These are phyloP conservation scores for Gossypium arboreum DNA, from an alignment of 345 rosid genomes.

Conservation along the genomic window DNA sequence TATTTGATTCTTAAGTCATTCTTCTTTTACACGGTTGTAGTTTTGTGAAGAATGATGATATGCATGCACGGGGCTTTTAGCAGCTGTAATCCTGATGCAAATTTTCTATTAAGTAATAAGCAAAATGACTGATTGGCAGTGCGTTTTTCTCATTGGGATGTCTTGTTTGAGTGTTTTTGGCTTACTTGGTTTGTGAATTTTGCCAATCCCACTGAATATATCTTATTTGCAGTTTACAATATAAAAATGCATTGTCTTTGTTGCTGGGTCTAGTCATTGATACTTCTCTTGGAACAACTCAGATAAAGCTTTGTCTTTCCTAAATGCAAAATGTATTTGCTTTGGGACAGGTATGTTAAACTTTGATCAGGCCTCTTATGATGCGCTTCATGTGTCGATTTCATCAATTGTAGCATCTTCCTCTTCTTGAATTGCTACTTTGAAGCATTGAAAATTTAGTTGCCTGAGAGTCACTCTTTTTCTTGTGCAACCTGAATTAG, in stretches of 20 bases:
- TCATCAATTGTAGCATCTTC: not conserved
- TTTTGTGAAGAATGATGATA: not conserved
- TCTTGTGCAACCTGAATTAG: not conserved
- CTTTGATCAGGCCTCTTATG: not conserved
- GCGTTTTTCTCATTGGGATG: not conserved
- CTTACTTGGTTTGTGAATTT: not conserved
- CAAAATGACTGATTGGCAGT: not conserved
- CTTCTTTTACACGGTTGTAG: no score
- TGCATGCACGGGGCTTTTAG: constrained; percentile 14
- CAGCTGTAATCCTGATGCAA: not conserved
- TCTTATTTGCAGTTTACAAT: not conserved
- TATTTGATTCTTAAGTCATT: not conserved
- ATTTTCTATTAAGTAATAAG: no score
- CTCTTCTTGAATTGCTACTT: not conserved
- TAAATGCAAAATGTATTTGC: not conserved
- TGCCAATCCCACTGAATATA: not conserved
- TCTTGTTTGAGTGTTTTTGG: not conserved
- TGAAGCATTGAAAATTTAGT: not conserved
- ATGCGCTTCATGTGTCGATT: not conserved
- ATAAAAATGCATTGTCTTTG: not conserved
- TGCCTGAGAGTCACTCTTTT: not conserved
- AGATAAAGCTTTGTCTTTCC: not conserved
- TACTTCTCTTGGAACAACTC: not conserved
- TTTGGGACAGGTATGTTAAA: not conserved
- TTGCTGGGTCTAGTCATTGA: not conserved